These are phyloP conservation scores for Flaveria linearis DNA, from an alignment of 129 eudicot genomes.

Conservation along the genomic window DNA sequence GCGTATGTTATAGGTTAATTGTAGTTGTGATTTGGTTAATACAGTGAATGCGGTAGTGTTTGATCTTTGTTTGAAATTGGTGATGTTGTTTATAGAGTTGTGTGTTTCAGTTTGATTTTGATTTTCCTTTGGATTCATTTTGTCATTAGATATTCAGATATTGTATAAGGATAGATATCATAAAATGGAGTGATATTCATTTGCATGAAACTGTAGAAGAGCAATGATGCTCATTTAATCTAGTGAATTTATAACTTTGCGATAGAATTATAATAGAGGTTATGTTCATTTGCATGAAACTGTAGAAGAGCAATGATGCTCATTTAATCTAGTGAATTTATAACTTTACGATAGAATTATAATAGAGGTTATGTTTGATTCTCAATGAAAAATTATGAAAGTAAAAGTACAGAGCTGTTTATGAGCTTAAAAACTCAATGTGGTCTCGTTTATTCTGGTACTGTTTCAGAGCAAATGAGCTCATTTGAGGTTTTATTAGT, in stretches of 20 bases:
- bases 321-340: neutral
- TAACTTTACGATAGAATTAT: neutral
- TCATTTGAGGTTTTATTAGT: conserved; percentile 8
- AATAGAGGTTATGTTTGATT: too few relatives aligned
- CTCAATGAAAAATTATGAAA: neutral
- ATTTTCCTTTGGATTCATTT: neutral
- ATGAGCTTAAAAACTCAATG: conserved; percentile 3
- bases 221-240: conserved; percentile 9
- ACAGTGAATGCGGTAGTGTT: conserved; percentile 28
- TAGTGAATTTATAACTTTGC: neutral
- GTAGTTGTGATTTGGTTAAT: conserved; percentile 21
- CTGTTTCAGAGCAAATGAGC: too few relatives aligned
- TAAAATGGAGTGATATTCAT: neutral
- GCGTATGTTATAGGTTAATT: neutral
- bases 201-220: conserved; percentile 2
- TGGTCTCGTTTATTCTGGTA: conserved; percentile 10
- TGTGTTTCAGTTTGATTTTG: too few relatives aligned
- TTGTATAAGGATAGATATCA: neutral
- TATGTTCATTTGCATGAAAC: neutral
- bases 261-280: too few relatives aligned
- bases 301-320: conserved; percentile 6
- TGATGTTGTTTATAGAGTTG: neutral
- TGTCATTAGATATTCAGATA: neutral
- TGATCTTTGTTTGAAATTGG: conserved; percentile 26
- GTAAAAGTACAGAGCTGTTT: conserved; percentile 9